Percentiles rank a stretch among this genome's conserved stretches.
phyloP scores from a whole-genome alignment of 139 green algal species.

The Micromonas commoda region DNA sequence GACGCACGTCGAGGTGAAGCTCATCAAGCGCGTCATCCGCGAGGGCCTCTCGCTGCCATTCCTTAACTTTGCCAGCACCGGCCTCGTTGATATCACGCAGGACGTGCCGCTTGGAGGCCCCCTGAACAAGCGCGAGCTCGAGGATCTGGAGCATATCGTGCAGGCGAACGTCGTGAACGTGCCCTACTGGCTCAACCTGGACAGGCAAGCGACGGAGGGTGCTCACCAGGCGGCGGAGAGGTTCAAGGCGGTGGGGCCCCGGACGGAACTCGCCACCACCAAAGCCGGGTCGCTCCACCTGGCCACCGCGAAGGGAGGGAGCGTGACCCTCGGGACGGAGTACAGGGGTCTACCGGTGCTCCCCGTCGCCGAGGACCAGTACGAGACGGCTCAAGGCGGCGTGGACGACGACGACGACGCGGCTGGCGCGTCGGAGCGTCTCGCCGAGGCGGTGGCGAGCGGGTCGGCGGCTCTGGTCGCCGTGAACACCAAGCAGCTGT shows the following conservation, averaged over 20 bases:
- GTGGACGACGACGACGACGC: not conserved
- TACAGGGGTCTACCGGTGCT: not conserved
- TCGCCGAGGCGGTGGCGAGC: not conserved
- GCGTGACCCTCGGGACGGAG: not conserved
- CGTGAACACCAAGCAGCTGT: not conserved
- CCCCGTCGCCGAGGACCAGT: not conserved
- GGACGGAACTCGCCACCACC: not conserved
- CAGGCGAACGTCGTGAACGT: conserved; percentile 15
- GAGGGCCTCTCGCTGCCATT: not conserved
- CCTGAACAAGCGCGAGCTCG: conserved; percentile 3
- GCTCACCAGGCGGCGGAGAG: not conserved
- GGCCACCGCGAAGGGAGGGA: not conserved
- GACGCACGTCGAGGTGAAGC: not conserved
- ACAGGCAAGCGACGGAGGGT: not conserved
- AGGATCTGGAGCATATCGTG: not conserved
- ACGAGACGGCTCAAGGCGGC: not conserved
- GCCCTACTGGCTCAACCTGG: conserved; percentile 12
- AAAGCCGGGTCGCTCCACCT: conserved; percentile 3
- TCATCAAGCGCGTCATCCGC: not conserved
- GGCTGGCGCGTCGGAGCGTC: not conserved
- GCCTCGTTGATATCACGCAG: not conserved
- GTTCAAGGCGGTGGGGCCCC: not conserved
- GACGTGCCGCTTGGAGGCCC: conserved; percentile 18
- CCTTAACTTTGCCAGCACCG: not conserved
- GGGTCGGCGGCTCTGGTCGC: not conserved